Conservation (phyloP, 805 yeast species). For the Pichia paraexigua region DNA sequence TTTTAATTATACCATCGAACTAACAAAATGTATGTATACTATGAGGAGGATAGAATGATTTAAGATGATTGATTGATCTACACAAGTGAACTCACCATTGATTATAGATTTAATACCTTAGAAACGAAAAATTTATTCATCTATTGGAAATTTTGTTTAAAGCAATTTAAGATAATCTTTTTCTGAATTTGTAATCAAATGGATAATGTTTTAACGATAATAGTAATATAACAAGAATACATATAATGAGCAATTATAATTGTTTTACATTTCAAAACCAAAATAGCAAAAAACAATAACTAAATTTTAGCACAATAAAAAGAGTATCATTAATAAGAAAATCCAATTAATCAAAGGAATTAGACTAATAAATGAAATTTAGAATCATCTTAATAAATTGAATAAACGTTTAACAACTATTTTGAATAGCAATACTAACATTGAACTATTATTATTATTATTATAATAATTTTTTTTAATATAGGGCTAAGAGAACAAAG, state of each 20-base stretch:
- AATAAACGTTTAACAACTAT: not conserved
- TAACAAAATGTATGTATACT: slow-evolving; percentile 3
- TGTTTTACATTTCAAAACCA: no score
- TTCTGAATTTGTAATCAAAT: no score
- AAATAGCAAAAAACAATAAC: no score
- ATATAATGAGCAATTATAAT: no score
- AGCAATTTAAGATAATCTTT: no score
- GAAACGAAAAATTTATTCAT: not conserved
- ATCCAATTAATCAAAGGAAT: no score
- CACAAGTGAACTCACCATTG: not conserved
- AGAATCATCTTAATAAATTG: not conserved
- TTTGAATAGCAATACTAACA: slow-evolving; percentile 1
- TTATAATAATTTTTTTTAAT: not conserved
- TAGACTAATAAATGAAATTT: not conserved
- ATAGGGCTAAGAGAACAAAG: slow-evolving; percentile 99
- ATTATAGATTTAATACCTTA: no score
- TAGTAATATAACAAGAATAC: no score
- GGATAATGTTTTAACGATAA: no score
- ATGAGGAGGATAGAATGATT: not conserved
- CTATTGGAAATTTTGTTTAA: no score
- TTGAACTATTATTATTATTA: not conserved
- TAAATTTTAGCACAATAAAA: no score
- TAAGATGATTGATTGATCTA: not conserved
- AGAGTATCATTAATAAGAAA: no score
- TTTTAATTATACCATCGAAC: not conserved